Base-by-base conservation (phyloP, 345 rosid species). In the Pelargonium nanum region DNA sequence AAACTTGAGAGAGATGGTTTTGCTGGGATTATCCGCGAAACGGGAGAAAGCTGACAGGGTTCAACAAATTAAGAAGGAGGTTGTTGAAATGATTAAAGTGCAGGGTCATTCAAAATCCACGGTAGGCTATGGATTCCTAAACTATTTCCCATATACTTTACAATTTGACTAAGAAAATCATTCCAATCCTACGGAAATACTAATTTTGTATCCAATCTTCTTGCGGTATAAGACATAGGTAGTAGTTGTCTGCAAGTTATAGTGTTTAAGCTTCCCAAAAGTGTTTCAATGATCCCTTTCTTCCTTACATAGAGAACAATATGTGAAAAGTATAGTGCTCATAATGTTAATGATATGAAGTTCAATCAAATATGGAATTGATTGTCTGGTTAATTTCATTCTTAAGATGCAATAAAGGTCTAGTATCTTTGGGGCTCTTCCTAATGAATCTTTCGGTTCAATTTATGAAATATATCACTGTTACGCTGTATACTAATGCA, bases 1-100 rank as follows among this genome's bases (percentile, higher is more conserved):
- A 40, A 40, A 40, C 48, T 40, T 40, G 48, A 40, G 48, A 40
- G 48, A 40, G 48, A 40, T 40, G 48, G 48, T 40, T 40, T 40
- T 40, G 48, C 48, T 40, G 48, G 48, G 48, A 40, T 40, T 40
- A 12, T 61, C 75, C 9, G 71, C 78, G 6, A 77, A 73, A 60
- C 73, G 64, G 26, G 81, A 73, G 63, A 77, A 77, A 68, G 81
- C 74, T 65, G 73, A 70, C 26, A 73, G 71, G 53, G 67, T 77
- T 68, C 71, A 67, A 50, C 70, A 64, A 65, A 40, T 40, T 12
- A 40, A 40, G 15, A 40, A 8, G 48, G 48, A 40, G 15, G 48
- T 40, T 12, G 16, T 40, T 40, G 48, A 40, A 6, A 40, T 40
- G 48, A 40, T 40, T 40, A 40, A 40, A 40, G 17, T 40, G 48